Evolutionary conservation across 768 basidiomycete species (phyloP).

Genomic region (Amanita molliuscula): DNA sequence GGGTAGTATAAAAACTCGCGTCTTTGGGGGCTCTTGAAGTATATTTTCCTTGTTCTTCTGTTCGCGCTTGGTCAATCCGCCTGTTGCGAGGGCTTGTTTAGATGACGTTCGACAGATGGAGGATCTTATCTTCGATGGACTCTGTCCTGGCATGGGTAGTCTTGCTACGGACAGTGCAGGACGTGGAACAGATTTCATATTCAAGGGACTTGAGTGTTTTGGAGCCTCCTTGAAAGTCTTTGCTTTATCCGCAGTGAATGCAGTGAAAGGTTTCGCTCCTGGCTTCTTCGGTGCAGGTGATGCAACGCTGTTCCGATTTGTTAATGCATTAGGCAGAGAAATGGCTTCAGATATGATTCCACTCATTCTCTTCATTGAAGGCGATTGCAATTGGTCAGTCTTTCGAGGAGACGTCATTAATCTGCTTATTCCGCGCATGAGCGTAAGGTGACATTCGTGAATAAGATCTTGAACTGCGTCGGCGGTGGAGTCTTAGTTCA

Average conservation of each 20-base stretch:
- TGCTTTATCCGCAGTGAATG: background rate
- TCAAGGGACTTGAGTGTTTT: background rate
- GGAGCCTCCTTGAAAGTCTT: background rate
- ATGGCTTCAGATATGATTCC: background rate
- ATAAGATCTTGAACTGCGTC: background rate
- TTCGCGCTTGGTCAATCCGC: background rate
- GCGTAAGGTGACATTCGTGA: slow-evolving; percentile 1
- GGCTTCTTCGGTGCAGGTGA: background rate
- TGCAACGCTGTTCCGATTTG: background rate
- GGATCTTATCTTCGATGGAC: background rate
- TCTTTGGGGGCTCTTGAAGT: background rate
- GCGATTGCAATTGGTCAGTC: background rate
- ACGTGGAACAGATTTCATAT: background rate
- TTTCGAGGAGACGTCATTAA: background rate
- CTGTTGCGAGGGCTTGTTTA: background rate
- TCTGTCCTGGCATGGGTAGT: background rate
- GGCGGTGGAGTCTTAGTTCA: background rate
- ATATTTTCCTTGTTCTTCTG: slow-evolving; percentile 3
- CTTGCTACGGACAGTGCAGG: background rate
- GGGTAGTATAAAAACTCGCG: background rate
- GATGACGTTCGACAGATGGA: background rate
- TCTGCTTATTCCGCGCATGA: background rate
- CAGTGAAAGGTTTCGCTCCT: background rate
- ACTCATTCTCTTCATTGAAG: background rate
- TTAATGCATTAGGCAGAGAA: background rate